These are phyloP conservation scores for Linaria vulgaris DNA, from an alignment of 257 asterid genomes.

Conservation along the genomic window DNA sequence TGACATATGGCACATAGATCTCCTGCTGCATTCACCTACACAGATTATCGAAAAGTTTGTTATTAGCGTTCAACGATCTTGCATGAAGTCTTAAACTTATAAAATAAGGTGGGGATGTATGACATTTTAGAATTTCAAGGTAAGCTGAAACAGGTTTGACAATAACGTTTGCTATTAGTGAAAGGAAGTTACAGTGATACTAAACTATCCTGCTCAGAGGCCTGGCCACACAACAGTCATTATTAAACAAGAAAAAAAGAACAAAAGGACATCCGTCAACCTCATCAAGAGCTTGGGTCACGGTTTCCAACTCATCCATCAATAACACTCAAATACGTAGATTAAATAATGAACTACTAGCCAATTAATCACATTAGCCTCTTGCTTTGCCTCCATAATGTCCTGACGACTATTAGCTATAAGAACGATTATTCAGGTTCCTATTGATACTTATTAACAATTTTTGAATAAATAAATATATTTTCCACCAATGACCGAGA, in stretches of 20 bases:
- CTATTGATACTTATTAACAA: too few relatives aligned
- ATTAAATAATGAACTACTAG: neutral
- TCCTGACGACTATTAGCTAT: too few relatives aligned
- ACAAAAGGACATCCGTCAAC: neutral
- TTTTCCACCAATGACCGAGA: too few relatives aligned
- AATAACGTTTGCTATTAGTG: neutral
- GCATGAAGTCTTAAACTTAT: neutral
- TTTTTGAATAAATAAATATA: too few relatives aligned
- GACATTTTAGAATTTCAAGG: neutral
- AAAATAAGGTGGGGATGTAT: neutral
- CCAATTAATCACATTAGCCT: neutral
- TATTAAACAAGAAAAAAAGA: neutral
- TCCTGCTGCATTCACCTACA: conserved; percentile 61
- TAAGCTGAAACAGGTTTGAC: neutral
- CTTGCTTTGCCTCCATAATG: neutral
- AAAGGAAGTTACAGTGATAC: neutral
- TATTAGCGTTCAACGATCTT: conserved; percentile 12
- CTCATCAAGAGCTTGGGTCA: neutral
- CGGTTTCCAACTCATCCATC: conserved; percentile 1
- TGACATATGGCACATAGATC: conserved; percentile 75
- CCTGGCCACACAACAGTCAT: too few relatives aligned
- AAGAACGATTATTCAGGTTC: too few relatives aligned
- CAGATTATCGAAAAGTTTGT: conserved; percentile 20
- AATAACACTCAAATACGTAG: neutral
- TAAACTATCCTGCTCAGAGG: neutral